phyloP scores from a whole-genome alignment of 1,284 basidiomycete genomes.

The Apiotrichum laibachii region DNA sequence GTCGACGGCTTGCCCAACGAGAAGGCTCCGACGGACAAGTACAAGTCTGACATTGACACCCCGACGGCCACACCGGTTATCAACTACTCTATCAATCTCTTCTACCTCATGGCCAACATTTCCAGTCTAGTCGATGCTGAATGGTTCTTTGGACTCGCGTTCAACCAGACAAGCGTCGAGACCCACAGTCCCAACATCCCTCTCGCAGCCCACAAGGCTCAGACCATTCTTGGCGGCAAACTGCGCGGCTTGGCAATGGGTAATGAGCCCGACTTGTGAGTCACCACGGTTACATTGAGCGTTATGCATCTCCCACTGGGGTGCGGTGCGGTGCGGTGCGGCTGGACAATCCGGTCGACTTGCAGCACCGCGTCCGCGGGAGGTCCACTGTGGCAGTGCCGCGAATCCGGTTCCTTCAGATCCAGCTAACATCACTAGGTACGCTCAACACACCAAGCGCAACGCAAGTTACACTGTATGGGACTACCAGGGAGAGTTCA shows the following conservation, averaged over 20 bases:
- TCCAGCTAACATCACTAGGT: conserved; percentile 19
- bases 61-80: conserved; percentile 58
- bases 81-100: conserved; percentile 59
- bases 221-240: conserved; percentile 59
- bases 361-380: too few relatives aligned
- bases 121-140: conserved; percentile 57
- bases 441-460: conserved; percentile 42
- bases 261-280: conserved; percentile 69
- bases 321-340: too few relatives aligned
- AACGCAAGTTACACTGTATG: conserved; percentile 50
- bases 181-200: conserved; percentile 54
- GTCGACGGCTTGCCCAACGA: conserved; percentile 52
- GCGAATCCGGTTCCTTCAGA: neutral
- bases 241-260: conserved; percentile 60
- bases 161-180: conserved; percentile 54
- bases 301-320: too few relatives aligned
- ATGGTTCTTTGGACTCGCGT: conserved; percentile 62
- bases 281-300: neutral
- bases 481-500: conserved; percentile 59
- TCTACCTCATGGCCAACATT: conserved; percentile 62
- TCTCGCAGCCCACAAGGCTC: conserved; percentile 57
- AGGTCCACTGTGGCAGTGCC: too few relatives aligned
- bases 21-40: conserved; percentile 46
- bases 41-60: conserved; percentile 22
- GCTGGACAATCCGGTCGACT: too few relatives aligned